Conservation (phyloP, 257 asterid genomes). For the Solanum chaucha region DNA sequence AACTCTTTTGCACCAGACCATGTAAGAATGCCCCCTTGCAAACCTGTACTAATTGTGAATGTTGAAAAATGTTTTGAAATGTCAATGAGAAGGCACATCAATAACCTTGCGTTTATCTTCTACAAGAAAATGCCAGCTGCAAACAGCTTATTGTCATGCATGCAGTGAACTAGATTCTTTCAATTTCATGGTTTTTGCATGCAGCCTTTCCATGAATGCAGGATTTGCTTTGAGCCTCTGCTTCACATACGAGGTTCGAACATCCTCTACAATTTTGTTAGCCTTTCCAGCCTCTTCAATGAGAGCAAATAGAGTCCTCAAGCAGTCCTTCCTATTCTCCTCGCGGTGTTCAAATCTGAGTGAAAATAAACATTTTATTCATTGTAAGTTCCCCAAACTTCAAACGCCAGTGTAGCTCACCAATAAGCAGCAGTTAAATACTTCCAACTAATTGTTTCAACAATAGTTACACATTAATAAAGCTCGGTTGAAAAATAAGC, state of each 20-base stretch:
- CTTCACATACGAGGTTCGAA: slow-evolving; percentile 49
- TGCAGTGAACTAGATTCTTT: slow-evolving; percentile 13
- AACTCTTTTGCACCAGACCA: not conserved
- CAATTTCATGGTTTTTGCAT: slow-evolving; percentile 26
- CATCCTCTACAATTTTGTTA: slow-evolving; percentile 47
- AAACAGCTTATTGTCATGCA: slow-evolving; percentile 11
- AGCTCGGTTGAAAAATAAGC: not conserved
- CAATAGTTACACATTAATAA: not conserved
- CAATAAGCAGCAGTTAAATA: not conserved
- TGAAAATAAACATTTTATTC: not conserved
- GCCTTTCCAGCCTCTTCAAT: slow-evolving; percentile 89
- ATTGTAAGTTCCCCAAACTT: not conserved
- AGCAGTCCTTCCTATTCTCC: slow-evolving; percentile 94
- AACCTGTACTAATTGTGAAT: not conserved
- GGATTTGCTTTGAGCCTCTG: slow-evolving; percentile 71
- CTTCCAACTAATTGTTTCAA: not conserved
- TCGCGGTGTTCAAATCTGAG: slow-evolving; percentile 83
- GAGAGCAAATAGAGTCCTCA: slow-evolving; percentile 61
- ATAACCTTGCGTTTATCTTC: not conserved
- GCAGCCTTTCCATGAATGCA: slow-evolving; percentile 69
- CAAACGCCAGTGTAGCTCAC: not conserved
- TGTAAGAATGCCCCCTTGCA: not conserved
- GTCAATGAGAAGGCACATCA: not conserved
- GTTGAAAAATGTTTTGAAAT: not conserved
- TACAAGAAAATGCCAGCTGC: not conserved